Evolutionary conservation across 164 flowering plant species (phyloP).

Genomic region (Saururus chinensis): DNA sequence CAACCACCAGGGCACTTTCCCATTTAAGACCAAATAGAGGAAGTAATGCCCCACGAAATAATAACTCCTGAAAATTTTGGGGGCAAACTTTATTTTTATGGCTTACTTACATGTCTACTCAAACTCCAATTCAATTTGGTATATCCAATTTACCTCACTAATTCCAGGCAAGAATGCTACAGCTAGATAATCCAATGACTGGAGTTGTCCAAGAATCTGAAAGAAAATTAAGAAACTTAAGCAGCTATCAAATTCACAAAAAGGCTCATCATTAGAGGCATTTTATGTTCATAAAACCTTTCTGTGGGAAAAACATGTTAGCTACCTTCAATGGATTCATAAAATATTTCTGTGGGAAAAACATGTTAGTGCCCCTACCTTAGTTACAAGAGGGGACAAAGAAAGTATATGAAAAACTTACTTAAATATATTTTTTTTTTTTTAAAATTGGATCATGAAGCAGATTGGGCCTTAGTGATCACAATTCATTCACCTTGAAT

Average conservation of each 20-base stretch:
- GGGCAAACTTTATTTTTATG: neutral
- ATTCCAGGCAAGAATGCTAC: slow-evolving; percentile 81
- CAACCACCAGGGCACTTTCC: slow-evolving; percentile 46
- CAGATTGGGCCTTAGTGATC: too few relatives aligned
- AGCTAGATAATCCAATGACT: slow-evolving; percentile 61
- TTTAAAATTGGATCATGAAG: too few relatives aligned
- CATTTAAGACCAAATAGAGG: slow-evolving; percentile 65
- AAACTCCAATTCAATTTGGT: neutral
- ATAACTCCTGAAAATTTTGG: slow-evolving; percentile 47
- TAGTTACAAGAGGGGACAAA: too few relatives aligned
- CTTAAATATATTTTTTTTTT: too few relatives aligned
- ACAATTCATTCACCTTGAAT: too few relatives aligned
- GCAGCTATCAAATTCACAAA: neutral
- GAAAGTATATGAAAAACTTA: too few relatives aligned
- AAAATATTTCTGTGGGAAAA: neutral
- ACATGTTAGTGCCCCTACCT: neutral
- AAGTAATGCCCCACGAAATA: slow-evolving; percentile 80
- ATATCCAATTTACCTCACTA: slow-evolving; percentile 50
- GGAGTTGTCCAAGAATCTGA: slow-evolving; percentile 78
- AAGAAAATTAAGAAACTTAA: neutral
- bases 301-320: neutral
- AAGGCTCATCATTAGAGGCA: neutral
- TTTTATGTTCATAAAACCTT: neutral
- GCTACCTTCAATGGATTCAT: neutral
- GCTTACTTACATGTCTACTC: neutral